A percentile compares a stretch with the other conserved stretches of the same genome.
These are phyloP conservation scores for Aureobasidium sp. DNA, from an alignment of 2,329 filamentous ascomycete genomes.

Conservation along the genomic window DNA sequence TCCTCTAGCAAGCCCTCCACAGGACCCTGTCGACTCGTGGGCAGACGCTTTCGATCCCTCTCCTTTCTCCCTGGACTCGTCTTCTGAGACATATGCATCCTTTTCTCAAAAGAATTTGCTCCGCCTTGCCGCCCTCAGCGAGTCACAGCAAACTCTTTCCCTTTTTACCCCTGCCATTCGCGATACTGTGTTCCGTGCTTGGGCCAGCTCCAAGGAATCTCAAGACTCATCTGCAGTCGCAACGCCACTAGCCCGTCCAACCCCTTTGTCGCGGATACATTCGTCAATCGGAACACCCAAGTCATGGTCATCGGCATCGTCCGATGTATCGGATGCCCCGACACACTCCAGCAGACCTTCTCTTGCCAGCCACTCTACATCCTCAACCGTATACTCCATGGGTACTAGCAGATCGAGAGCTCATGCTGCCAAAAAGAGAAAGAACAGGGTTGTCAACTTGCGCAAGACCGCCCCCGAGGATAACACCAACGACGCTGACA, in stretches of 20 bases:
- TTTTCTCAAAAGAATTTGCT: constrained; percentile 94
- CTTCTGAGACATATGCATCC: constrained; percentile 73
- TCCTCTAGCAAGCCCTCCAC: constrained; percentile 40
- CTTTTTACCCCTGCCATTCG: constrained; percentile 85
- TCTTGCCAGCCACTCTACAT: constrained; percentile 52
- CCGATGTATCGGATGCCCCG: constrained; percentile 58
- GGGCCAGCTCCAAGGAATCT: constrained; percentile 70
- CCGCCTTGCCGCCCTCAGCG: constrained; percentile 69
- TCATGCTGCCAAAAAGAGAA: constrained; percentile 63
- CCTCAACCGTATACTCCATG: constrained; percentile 40
- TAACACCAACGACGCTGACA: constrained; percentile 32
- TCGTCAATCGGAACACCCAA: constrained; percentile 51
- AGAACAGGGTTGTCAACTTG: constrained; percentile 74
- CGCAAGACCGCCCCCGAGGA: constrained; percentile 48
- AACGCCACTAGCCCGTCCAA: constrained; percentile 34
- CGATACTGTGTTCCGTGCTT: constrained; percentile 86
- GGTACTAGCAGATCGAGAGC: constrained; percentile 52
- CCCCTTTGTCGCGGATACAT: constrained; percentile 38
- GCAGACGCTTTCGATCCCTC: constrained; percentile 64
- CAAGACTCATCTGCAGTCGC: constrained; percentile 44
- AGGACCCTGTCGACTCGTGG: constrained; percentile 61
- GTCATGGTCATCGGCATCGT: constrained; percentile 30
- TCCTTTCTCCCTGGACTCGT: constrained; percentile 67
- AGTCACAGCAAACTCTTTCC: constrained; percentile 84
- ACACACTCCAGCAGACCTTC: constrained; percentile 61